These are phyloP conservation scores for Diddensiella caesifluorescens DNA, from an alignment of 805 yeast genomes.

Conservation along the genomic window DNA sequence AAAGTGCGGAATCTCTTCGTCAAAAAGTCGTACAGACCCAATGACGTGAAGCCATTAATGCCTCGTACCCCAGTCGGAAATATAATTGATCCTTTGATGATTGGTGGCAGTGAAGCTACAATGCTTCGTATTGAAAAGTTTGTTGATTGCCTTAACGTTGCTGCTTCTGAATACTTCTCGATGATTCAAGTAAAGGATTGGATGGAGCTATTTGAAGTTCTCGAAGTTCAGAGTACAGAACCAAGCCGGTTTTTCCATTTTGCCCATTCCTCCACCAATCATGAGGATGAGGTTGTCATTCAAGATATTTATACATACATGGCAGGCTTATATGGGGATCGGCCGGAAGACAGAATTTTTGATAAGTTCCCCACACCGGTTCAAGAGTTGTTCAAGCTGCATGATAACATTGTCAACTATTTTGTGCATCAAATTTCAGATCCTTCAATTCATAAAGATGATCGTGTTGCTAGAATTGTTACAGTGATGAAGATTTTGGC, in stretches of 20 bases:
- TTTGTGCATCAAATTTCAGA: slow-evolving; percentile 63
- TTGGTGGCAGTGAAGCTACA: slow-evolving; percentile 14
- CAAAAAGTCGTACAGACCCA: slow-evolving; percentile 31
- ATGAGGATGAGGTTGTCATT: slow-evolving; percentile 54
- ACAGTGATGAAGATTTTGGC: slow-evolving; percentile 61
- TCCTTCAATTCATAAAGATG: slow-evolving; percentile 48
- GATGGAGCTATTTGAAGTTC: slow-evolving; percentile 65
- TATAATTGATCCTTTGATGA: slow-evolving; percentile 17
- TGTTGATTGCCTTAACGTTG: slow-evolving; percentile 56
- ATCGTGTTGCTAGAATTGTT: slow-evolving; percentile 63
- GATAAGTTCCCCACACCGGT: slow-evolving; percentile 64
- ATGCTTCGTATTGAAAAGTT: slow-evolving; percentile 46
- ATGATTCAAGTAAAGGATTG: slow-evolving; percentile 66
- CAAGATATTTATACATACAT: slow-evolving; percentile 70
- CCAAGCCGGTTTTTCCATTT: slow-evolving; percentile 55
- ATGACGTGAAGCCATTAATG: slow-evolving; percentile 26
- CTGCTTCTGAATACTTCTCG: slow-evolving; percentile 52
- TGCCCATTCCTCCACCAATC: slow-evolving; percentile 35
- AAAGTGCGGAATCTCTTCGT: slow-evolving; percentile 58
- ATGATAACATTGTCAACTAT: slow-evolving; percentile 59
- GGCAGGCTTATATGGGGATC: slow-evolving; percentile 46
- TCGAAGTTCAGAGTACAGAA: slow-evolving; percentile 64
- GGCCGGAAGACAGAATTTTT: slow-evolving; percentile 38
- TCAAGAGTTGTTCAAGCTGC: slow-evolving; percentile 58
- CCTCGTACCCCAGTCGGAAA: slow-evolving; percentile 21